A percentile compares a stretch with the other conserved stretches of the same genome.
Conservation (phyloP, 345 rosid genomes). For the Dimocarpus longan region DNA sequence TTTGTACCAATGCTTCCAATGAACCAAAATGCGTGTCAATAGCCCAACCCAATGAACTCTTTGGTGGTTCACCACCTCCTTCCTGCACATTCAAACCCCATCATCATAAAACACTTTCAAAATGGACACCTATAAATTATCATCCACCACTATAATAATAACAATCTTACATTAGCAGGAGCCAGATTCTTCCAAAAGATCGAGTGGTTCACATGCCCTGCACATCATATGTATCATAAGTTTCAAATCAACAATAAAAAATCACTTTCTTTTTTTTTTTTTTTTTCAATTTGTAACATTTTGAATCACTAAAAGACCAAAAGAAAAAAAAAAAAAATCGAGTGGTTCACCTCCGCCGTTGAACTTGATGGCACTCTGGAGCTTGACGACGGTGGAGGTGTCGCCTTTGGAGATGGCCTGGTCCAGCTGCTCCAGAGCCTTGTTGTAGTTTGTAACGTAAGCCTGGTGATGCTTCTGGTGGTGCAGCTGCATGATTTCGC, state of each 20-base stretch:
- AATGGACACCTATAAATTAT: neutral
- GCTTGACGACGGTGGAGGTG: slow-evolving; percentile 57
- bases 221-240: slow-evolving; percentile 10
- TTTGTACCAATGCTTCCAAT: slow-evolving; percentile 68
- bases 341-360: slow-evolving; percentile 78
- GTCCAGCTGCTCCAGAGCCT: slow-evolving; percentile 78
- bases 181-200: slow-evolving; percentile 91
- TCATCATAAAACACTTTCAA: slow-evolving; percentile 13
- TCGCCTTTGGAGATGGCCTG: slow-evolving; percentile 71
- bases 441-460: slow-evolving; percentile 86
- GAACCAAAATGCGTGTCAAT: slow-evolving; percentile 84
- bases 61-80: slow-evolving; percentile 97
- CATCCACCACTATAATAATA: slow-evolving; percentile 1
- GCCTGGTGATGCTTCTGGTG: slow-evolving; percentile 99
- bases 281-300: neutral
- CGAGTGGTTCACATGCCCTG: slow-evolving; percentile 95
- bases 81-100: slow-evolving; percentile 39
- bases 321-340: too few relatives aligned
- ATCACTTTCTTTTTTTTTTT: too few relatives aligned
- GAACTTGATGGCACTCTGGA: slow-evolving; percentile 94
- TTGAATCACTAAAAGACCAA: neutral
- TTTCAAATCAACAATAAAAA: neutral
- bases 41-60: slow-evolving; percentile 71
- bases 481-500: slow-evolving; percentile 93
- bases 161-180: slow-evolving; percentile 58